These are phyloP conservation scores for Kuraishia molischiana DNA, from an alignment of 805 yeast species.

Conservation along the genomic window DNA sequence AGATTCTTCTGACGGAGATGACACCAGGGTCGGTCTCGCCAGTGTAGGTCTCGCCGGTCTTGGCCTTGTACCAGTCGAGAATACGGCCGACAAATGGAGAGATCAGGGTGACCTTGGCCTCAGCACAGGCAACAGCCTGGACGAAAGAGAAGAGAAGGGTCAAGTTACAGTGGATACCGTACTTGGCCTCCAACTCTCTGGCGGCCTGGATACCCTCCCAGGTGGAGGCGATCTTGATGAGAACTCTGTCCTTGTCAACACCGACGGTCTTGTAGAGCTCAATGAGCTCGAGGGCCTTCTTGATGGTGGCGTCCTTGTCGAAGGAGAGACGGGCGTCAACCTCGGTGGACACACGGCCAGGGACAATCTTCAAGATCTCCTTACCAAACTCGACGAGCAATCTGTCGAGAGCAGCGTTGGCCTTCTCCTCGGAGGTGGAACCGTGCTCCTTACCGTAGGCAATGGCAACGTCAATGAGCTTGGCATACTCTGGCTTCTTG, in stretches of 20 bases:
- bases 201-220: conserved; percentile 99
- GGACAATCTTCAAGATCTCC: conserved; percentile 87
- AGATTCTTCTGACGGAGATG: conserved; percentile 74
- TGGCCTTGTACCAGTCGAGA: conserved; percentile 95
- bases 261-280: conserved; percentile 79
- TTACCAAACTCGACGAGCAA: conserved; percentile 93
- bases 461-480: conserved; percentile 85
- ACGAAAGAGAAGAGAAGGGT: conserved; percentile 90
- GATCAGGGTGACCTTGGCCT: conserved; percentile 89
- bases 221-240: conserved; percentile 95
- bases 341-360: conserved; percentile 99
- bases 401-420: conserved; percentile 79
- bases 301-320: conserved; percentile 87
- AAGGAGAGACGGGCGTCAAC: conserved; percentile 98
- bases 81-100: conserved; percentile 99
- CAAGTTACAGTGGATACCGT: conserved; percentile 90
- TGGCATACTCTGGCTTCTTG: conserved; percentile 80
- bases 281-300: conserved; percentile 89
- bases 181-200: conserved; percentile 80
- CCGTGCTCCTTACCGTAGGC: conserved; percentile 68
- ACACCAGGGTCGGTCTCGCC: conserved; percentile 94
- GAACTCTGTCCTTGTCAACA: conserved; percentile 78
- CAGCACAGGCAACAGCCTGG: conserved; percentile 99
- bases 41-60: conserved; percentile 81
- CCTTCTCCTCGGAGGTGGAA: conserved; percentile 53